Base-by-base conservation (phyloP, 164 flowering plant species). In the Piper longum region DNA sequence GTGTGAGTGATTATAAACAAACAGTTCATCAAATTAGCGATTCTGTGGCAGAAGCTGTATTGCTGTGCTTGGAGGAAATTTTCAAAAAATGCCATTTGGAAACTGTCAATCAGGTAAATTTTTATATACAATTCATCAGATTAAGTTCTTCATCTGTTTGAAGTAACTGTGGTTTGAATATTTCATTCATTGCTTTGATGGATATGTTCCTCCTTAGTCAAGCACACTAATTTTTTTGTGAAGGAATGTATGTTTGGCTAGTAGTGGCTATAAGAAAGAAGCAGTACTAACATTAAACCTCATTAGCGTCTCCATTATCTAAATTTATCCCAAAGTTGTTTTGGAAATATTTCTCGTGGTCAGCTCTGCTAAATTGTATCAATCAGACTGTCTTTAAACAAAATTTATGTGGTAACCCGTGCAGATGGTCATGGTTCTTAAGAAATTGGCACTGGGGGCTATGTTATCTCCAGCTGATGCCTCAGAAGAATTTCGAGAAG, bases 401-500 rank as follows among this genome's bases (percentile, higher is more conserved):
- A 54, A 54, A 44, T 61, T 26, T 66, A 4, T 60, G 43, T 63
- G 57, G 43, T 55, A 17, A 16, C 59, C n/a, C 7, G 63, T 39
- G n/a, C 80, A 93, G 98, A 78, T 93, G 91, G 79, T 83, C 70
- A 75, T 84, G 11, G 64, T 93, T 66, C 62, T 88, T 80, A 93
- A 90, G 69, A 93, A 85, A 67, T 78, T 93, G 74, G 78, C 90
- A 16, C 62, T 70, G 69, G 97, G 91, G 59, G 97, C 95, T 52
- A 42, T 85, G 80, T 83, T 93, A 61, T 78, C 95, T 69, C 80
- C 90, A 58, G 72, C 74, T 36, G 92, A 85, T 73, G 89, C 95
- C 51, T 65, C 97, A 41, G 98, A 93, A 74, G 98, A 93, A 76
- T 90, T 93, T 69, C 92, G 98, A 48, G 90, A 78, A 79, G 92